A percentile compares a stretch with the other conserved stretches of the same genome.
phyloP scores from a whole-genome alignment of 2,329 filamentous ascomycete species.

The Curvularia verruculosa region DNA sequence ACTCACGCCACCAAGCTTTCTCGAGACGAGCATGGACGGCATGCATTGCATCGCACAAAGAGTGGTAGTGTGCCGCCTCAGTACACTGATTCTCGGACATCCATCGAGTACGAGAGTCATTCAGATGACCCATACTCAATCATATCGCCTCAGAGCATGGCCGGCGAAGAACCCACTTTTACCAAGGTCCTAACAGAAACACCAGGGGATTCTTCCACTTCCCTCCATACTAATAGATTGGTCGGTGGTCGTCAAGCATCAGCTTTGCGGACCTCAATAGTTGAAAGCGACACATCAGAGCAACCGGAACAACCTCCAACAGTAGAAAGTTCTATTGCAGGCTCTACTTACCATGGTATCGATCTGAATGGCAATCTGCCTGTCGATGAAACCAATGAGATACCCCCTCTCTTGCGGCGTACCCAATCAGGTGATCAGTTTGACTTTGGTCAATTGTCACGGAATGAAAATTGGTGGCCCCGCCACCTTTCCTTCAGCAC shows the following conservation, averaged over 20 bases:
- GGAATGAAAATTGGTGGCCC: conserved; percentile 69
- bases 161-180: conserved; percentile 38
- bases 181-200: conserved; percentile 45
- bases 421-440: conserved; percentile 62
- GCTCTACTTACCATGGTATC: conserved; percentile 64
- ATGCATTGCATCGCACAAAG: conserved; percentile 29
- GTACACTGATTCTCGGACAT: conserved; percentile 18
- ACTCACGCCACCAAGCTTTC: conserved; percentile 50
- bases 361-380: conserved; percentile 56
- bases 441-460: conserved; percentile 27
- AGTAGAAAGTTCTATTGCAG: conserved; percentile 62
- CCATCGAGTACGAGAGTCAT: conserved; percentile 12
- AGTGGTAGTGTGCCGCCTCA: conserved; percentile 21
- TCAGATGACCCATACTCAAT: conserved; percentile 20
- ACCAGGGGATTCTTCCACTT: conserved; percentile 36
- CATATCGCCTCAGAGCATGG: conserved; percentile 22
- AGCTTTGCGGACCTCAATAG: conserved; percentile 16
- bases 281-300: conserved; percentile 32
- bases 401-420: conserved; percentile 62
- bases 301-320: conserved; percentile 47
- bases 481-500: conserved; percentile 76
- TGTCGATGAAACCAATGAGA: conserved; percentile 56
- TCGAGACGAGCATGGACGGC: conserved; percentile 44
- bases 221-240: conserved; percentile 27
- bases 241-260: conserved; percentile 28